Percentiles rank a stretch among this genome's conserved stretches.
Evolutionary conservation across 805 yeast genomes (phyloP).

Genomic region (Yamadazyma akitaensis): DNA sequence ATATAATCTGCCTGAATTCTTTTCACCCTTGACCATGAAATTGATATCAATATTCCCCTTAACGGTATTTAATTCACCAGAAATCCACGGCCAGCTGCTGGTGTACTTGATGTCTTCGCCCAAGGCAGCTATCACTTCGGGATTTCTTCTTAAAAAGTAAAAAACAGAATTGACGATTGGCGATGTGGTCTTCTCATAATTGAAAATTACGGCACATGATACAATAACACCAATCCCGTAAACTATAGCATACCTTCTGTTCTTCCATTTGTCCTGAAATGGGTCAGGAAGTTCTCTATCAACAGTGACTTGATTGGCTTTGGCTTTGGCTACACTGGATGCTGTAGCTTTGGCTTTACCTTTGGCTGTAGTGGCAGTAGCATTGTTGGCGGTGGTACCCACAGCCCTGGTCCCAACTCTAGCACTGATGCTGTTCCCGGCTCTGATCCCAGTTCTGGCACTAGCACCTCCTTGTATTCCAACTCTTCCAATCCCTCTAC

Average conservation of each 20-base stretch:
- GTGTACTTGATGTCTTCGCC: slow-evolving; percentile 77
- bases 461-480: not conserved
- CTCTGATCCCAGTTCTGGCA: not conserved
- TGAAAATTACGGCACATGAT: slow-evolving; percentile 63
- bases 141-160: slow-evolving; percentile 78
- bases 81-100: slow-evolving; percentile 82
- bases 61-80: slow-evolving; percentile 80
- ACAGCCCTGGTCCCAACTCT: not conserved
- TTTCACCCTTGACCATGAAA: slow-evolving; percentile 69
- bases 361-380: not conserved
- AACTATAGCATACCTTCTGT: slow-evolving; percentile 50
- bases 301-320: slow-evolving; percentile 33
- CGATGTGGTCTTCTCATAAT: slow-evolving; percentile 88
- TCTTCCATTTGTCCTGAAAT: slow-evolving; percentile 48
- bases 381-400: not conserved
- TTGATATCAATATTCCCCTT: slow-evolving; percentile 73
- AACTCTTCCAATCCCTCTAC: not conserved
- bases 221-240: slow-evolving; percentile 38
- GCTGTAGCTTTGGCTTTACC: not conserved
- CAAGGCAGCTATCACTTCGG: slow-evolving; percentile 53
- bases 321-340: not conserved
- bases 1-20: slow-evolving; percentile 49
- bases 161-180: slow-evolving; percentile 86
- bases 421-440: not conserved
- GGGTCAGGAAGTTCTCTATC: slow-evolving; percentile 85